A percentile compares a stretch with the other conserved stretches of the same genome.
Evolutionary conservation across 106 monocot genomes (phyloP).

Genomic region (Dioscorea dumetorum): DNA sequence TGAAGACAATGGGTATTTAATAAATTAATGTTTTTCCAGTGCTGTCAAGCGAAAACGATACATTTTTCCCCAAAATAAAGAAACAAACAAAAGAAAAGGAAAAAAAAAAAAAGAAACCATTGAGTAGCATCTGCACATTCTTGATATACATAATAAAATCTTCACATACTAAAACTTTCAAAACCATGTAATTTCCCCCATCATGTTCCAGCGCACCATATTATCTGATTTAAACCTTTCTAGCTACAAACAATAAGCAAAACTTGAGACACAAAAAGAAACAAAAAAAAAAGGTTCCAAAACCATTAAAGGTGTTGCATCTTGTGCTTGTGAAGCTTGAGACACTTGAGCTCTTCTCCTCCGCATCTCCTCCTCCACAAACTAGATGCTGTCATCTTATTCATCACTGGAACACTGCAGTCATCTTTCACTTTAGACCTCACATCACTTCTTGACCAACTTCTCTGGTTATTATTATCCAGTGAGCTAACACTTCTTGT

Average conservation of each 20-base stretch:
- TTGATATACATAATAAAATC: too few relatives aligned
- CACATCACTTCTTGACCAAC: background rate
- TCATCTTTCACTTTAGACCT: background rate
- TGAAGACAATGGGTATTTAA: background rate
- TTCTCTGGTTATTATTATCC: background rate
- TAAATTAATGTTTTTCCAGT: background rate
- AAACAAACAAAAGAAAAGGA: background rate
- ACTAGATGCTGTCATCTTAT: background rate
- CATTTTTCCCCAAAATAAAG: background rate
- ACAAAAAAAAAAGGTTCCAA: background rate
- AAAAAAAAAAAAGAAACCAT: too few relatives aligned
- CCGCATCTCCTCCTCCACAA: background rate
- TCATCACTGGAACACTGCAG: background rate
- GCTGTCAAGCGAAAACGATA: background rate
- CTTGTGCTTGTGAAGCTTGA: background rate
- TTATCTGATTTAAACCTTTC: background rate
- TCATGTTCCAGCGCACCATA: too few relatives aligned
- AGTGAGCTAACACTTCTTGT: background rate
- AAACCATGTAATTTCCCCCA: too few relatives aligned
- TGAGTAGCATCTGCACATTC: too few relatives aligned
- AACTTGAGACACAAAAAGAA: background rate
- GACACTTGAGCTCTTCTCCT: background rate
- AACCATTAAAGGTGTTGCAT: background rate
- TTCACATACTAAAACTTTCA: too few relatives aligned
- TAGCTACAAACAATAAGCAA: background rate